phyloP scores from a whole-genome alignment of 345 rosid genomes.

The Populus pruinosa region DNA sequence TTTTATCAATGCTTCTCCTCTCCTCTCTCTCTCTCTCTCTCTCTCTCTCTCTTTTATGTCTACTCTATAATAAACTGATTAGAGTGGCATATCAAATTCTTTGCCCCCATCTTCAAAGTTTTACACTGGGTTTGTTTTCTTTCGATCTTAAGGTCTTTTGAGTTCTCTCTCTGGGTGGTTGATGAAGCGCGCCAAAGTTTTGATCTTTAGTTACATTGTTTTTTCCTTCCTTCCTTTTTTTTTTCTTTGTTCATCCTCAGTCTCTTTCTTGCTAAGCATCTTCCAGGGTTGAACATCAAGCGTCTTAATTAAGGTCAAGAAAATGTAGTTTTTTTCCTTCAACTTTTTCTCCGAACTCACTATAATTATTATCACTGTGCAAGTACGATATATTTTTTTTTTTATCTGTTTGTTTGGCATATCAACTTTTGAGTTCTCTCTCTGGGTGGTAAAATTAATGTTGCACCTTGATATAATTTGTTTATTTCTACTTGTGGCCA shows the following conservation, averaged over 20 bases:
- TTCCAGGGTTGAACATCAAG: not conserved
- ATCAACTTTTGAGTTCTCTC: no score
- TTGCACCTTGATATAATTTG: no score
- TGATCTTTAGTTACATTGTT: not conserved
- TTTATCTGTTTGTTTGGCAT: no score
- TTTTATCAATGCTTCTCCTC: slow-evolving; percentile 9
- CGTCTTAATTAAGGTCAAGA: not conserved
- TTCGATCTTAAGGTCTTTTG: not conserved
- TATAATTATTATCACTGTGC: no score
- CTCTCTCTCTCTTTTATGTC: no score
- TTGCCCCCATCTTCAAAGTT: not conserved
- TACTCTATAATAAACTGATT: not conserved
- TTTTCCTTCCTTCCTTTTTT: not conserved
- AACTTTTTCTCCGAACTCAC: no score
- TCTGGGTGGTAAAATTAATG: no score
- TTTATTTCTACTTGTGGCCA: no score
- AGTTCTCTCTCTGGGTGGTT: not conserved
- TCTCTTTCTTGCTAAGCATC: not conserved
- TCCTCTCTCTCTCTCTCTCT: not conserved
- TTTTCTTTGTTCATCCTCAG: not conserved
- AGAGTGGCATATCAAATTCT: not conserved
- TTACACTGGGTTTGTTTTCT: not conserved
- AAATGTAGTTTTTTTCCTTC: not conserved
- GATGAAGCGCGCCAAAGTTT: not conserved
- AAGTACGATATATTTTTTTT: no score